Evolutionary conservation across 495 filamentous ascomycete species (phyloP).

Genomic region (Hypoxylon lienhwacheense): DNA sequence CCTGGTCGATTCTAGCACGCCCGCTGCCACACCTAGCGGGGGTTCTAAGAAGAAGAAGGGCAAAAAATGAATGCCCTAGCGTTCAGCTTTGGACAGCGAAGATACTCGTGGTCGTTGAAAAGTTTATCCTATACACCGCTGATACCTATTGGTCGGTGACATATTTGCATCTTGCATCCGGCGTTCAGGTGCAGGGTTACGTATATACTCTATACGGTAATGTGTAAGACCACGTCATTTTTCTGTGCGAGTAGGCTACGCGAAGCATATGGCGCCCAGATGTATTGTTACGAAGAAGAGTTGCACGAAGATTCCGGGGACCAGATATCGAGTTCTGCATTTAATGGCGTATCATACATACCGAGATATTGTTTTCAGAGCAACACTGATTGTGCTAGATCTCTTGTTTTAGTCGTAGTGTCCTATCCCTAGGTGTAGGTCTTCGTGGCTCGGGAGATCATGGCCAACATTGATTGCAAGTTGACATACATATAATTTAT

Average conservation of each 20-base stretch:
- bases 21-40: constrained; percentile 50
- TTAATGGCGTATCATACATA: not conserved
- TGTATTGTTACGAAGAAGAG: constrained; percentile 4
- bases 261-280: not conserved
- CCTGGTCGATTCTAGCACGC: constrained; percentile 72
- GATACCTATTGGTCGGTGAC: constrained; percentile 12
- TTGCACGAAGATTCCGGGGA: not conserved
- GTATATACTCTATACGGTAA: too few relatives aligned
- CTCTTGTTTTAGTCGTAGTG: too few relatives aligned
- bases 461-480: too few relatives aligned
- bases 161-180: constrained; percentile 28
- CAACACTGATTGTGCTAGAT: not conserved
- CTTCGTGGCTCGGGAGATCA: too few relatives aligned
- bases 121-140: constrained; percentile 4
- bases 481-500: too few relatives aligned
- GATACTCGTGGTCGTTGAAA: constrained; percentile 4
- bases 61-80: constrained; percentile 61
- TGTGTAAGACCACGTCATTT: constrained; percentile 11
- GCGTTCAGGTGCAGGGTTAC: constrained; percentile 26
- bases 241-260: constrained; percentile 18
- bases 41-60: constrained; percentile 73
- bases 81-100: not conserved
- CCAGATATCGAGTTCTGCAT: not conserved
- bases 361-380: too few relatives aligned
- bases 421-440: too few relatives aligned